Conservation (phyloP, 2,329 filamentous ascomycete genomes). For the Penicillium sp. region DNA sequence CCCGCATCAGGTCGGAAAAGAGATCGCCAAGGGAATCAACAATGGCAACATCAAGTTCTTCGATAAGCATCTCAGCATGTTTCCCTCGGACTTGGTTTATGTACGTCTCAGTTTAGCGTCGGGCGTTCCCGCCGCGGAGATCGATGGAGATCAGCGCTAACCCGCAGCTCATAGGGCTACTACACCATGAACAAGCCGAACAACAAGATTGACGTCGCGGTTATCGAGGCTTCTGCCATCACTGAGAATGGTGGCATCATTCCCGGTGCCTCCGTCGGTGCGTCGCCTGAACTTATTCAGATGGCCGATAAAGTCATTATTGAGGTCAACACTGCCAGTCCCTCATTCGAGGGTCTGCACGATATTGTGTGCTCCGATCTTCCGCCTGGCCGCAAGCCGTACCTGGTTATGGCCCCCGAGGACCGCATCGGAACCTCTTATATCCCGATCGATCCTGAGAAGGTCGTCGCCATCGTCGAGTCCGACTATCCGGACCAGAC, state of each 20-base stretch:
- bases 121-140: constrained; percentile 8
- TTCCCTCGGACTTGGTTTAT: constrained; percentile 81
- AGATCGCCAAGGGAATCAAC: constrained; percentile 88
- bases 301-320: constrained; percentile 92
- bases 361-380: constrained; percentile 88
- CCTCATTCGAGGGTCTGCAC: constrained; percentile 82
- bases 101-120: constrained; percentile 39
- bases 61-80: constrained; percentile 92
- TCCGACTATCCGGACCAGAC: constrained; percentile 79
- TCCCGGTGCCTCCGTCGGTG: constrained; percentile 80
- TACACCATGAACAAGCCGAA: constrained; percentile 77
- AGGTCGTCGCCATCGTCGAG: constrained; percentile 80
- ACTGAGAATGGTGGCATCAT: constrained; percentile 87
- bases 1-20: constrained; percentile 87
- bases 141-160: constrained; percentile 9
- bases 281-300: constrained; percentile 80
- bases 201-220: constrained; percentile 75
- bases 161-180: constrained; percentile 55
- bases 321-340: constrained; percentile 84
- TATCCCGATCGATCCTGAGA: constrained; percentile 80
- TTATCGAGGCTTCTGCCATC: constrained; percentile 83
- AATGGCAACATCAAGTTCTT: constrained; percentile 86
- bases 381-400: constrained; percentile 77
- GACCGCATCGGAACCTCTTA: constrained; percentile 81
- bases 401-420: constrained; percentile 79